These are phyloP conservation scores for Vitis hybrid DNA, from an alignment of 177 flowering plant species.

Conservation along the genomic window DNA sequence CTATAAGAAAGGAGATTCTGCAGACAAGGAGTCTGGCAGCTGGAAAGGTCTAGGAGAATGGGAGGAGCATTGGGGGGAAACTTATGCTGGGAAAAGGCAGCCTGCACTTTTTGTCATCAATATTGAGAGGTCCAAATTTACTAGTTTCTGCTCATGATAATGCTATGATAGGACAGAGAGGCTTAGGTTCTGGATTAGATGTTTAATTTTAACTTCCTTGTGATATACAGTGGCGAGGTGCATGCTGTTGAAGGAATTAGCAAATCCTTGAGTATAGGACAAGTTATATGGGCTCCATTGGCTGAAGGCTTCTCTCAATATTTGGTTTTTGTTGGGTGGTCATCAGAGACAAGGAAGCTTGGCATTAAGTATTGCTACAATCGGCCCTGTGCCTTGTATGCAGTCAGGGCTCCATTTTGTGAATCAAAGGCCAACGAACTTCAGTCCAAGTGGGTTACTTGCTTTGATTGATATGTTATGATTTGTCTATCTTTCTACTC, in stretches of 20 bases:
- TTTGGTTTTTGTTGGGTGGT: constrained; percentile 95
- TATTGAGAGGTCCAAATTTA: constrained; percentile 46
- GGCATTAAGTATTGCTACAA: constrained; percentile 92
- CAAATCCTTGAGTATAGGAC: constrained; percentile 79
- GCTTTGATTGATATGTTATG: background rate
- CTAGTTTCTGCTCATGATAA: background rate
- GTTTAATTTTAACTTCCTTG: constrained; percentile 7
- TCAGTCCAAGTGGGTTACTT: constrained; percentile 37
- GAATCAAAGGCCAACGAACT: constrained; percentile 28
- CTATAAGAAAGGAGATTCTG: constrained; percentile 54
- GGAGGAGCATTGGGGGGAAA: constrained; percentile 97
- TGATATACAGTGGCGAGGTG: constrained; percentile 65
- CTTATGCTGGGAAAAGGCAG: constrained; percentile 82
- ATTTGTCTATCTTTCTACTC: too few species aligned
- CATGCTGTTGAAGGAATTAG: constrained; percentile 61
- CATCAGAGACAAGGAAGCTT: constrained; percentile 69
- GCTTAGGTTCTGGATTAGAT: constrained; percentile 2
- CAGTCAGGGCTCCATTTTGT: constrained; percentile 51
- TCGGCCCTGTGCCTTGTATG: constrained; percentile 87
- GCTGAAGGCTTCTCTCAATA: constrained; percentile 35
- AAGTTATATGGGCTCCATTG: constrained; percentile 92
- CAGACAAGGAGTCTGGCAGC: constrained; percentile 68
- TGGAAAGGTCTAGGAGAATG: constrained; percentile 97
- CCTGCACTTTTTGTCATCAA: constrained; percentile 82
- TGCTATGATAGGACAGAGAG: background rate